Evolutionary conservation across 495 filamentous ascomycete species (phyloP).

Genomic region (Barbatosphaeria neglecta): DNA sequence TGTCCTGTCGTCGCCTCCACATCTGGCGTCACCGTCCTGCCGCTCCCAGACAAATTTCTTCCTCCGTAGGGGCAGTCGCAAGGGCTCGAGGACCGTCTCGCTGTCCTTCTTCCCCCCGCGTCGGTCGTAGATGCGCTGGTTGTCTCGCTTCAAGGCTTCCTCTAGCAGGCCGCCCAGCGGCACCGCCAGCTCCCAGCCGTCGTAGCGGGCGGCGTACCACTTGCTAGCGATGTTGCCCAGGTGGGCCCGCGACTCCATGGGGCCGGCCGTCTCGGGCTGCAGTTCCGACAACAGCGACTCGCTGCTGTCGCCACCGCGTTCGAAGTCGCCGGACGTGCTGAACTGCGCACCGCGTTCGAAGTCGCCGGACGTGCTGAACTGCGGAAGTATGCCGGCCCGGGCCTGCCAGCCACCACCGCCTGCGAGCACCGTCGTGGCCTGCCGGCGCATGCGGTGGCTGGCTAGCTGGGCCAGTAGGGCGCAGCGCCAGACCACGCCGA

Average conservation of each 20-base stretch:
- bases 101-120: neutral
- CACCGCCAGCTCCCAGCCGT: neutral
- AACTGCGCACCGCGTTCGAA: neutral
- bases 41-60: too few species aligned
- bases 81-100: neutral
- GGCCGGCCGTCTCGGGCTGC: neutral
- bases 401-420: too few species aligned
- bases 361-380: neutral
- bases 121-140: neutral
- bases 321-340: neutral
- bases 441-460: constrained; percentile 10
- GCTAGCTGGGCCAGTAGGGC: constrained; percentile 8
- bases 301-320: neutral
- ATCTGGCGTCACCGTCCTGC: too few species aligned
- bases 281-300: neutral
- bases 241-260: neutral
- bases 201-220: neutral
- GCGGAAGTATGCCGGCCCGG: neutral
- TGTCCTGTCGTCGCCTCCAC: too few species aligned
- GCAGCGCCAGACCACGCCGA: constrained; percentile 28
- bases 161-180: neutral
- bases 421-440: neutral
- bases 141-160: neutral
- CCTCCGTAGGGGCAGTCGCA: neutral
- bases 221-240: neutral